Base-by-base conservation (phyloP, 2,329 filamentous ascomycete genomes). In the Fusarium decemcellulare region DNA sequence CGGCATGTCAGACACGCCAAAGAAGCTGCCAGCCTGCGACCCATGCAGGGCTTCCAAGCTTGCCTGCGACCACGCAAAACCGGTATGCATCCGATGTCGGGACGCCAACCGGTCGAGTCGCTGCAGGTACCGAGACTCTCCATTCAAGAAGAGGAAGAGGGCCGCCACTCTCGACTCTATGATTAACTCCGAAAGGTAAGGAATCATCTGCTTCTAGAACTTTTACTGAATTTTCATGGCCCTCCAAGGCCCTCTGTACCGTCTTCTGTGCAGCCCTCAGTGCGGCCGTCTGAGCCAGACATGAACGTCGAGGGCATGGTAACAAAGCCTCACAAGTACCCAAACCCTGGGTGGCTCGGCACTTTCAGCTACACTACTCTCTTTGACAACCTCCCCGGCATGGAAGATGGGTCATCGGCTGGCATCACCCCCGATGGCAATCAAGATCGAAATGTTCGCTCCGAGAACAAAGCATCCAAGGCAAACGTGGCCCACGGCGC, bases 31-130 rank as follows among this genome's bases (percentile, higher is more conserved):
- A 4, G 73, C 73, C 1, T 75, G 77, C 70, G 64, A 79, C 66
- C 47, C 78, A 56, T 65, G 79, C 70, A 44, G 79, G 67, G 40
- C 53, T 8, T 63, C 73, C 4, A 76, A 76, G 44, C 57, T 75
- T 14, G 73, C 71, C 3, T 72, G 72, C 61, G 67, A 76, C 53
- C 76, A 78, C 59, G 40, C 56, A n/a, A 46, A 63, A 43, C 75
- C 76, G 7, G 67, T 67, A 16, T 78, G 76, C 43, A 67, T 70
- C 23, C 70, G 76, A 12, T 77, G 76, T 32, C 63, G 48, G 15
- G 65, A 63, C 29, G 46, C 53, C 32, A 54, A 47, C 34, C 65
- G 43, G 27, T 14, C 43, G 2, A 18, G 14, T 29, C 29, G 23
- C 8, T 66, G 63, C 23, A 48, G 15, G 4, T 66, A 66, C 39